A percentile compares a stretch with the other conserved stretches of the same genome.
These are phyloP conservation scores for Neonectria punicea DNA, from an alignment of 2,329 filamentous ascomycete species.

Conservation along the genomic window DNA sequence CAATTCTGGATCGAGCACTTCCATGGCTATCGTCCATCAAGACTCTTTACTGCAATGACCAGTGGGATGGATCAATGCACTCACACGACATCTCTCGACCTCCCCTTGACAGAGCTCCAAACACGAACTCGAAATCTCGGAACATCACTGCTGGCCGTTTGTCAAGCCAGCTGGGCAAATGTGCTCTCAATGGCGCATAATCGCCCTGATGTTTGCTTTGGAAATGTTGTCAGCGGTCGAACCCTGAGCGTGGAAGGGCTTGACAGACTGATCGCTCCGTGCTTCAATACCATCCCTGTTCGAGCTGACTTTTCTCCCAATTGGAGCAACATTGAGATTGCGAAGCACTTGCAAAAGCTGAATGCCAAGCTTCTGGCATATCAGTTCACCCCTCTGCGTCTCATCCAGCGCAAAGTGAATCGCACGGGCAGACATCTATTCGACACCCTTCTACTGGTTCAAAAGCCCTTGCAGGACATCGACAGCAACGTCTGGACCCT, in stretches of 20 bases:
- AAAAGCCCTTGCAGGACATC: constrained; percentile 70
- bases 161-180: constrained; percentile 79
- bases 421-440: constrained; percentile 69
- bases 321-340: constrained; percentile 64
- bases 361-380: constrained; percentile 72
- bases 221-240: constrained; percentile 85
- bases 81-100: constrained; percentile 43
- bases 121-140: constrained; percentile 62
- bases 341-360: constrained; percentile 68
- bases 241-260: constrained; percentile 72
- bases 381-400: constrained; percentile 80
- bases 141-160: constrained; percentile 71
- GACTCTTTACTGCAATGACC: constrained; percentile 37
- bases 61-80: constrained; percentile 44
- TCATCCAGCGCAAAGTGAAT: constrained; percentile 67
- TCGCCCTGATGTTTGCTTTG: constrained; percentile 80
- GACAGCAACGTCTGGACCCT: constrained; percentile 66
- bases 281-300: constrained; percentile 89
- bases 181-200: constrained; percentile 67
- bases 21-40: constrained; percentile 54
- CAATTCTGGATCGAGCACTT: constrained; percentile 74
- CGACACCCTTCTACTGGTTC: constrained; percentile 83
- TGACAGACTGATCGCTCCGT: constrained; percentile 83
- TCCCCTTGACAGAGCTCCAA: constrained; percentile 59
- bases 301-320: constrained; percentile 63